phyloP scores from a whole-genome alignment of 2,329 filamentous ascomycete genomes.

The Diplodia corticola region DNA sequence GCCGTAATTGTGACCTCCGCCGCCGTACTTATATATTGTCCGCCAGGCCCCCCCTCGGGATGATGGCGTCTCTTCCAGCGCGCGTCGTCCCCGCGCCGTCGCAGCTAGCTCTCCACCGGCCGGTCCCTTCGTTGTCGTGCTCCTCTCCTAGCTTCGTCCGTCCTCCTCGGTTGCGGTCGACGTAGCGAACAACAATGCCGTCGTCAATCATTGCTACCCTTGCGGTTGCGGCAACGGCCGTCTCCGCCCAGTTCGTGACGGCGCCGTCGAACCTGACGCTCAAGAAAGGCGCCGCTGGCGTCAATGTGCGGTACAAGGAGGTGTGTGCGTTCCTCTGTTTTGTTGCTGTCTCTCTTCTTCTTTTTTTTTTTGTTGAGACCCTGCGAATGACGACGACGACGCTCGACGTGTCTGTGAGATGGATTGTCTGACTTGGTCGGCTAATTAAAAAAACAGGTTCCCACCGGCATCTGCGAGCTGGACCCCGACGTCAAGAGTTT shows the following conservation, averaged over 20 bases:
- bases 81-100: not conserved
- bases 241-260: constrained; percentile 46
- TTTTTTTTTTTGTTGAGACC: too few species aligned
- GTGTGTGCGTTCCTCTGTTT: constrained; percentile 34
- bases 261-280: constrained; percentile 47
- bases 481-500: constrained; percentile 58
- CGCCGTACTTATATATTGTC: not conserved
- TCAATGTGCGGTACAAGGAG: constrained; percentile 60
- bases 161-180: too few species aligned
- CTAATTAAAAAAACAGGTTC: constrained; percentile 27
- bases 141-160: not conserved
- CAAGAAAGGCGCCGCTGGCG: constrained; percentile 47
- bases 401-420: too few species aligned
- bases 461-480: constrained; percentile 57
- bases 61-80: not conserved
- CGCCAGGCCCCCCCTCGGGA: not conserved
- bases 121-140: not conserved
- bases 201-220: not conserved
- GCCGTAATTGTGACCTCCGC: not conserved
- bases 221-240: not conserved
- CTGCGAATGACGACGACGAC: not conserved
- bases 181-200: not conserved
- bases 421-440: not conserved
- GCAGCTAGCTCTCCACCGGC: not conserved
- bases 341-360: not conserved